Conservation (phyloP, 179 eudicot genomes). For the Silene noctiflora region DNA sequence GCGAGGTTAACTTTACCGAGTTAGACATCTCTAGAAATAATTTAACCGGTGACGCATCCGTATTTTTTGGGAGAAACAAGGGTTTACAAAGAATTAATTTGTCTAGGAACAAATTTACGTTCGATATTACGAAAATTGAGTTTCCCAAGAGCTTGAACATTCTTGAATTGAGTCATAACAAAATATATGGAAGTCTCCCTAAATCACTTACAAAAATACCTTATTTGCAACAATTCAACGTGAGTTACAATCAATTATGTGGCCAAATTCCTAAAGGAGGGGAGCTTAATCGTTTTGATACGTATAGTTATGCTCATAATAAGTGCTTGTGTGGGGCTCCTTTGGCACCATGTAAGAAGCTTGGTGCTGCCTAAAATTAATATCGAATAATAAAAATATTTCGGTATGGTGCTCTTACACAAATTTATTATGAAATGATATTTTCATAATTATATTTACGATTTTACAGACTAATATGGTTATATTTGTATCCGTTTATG, state of each 20-base stretch:
- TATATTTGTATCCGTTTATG: no score
- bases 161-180: conserved; percentile 32
- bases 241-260: conserved; percentile 52
- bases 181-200: conserved; percentile 32
- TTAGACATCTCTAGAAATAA: conserved; percentile 42
- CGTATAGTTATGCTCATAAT: neutral
- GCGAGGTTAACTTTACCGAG: conserved; percentile 25
- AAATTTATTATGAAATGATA: no score
- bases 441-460: no score
- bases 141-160: neutral
- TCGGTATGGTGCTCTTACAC: no score
- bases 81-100: conserved; percentile 15
- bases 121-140: conserved; percentile 20
- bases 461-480: no score
- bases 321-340: conserved; percentile 2
- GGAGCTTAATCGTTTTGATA: conserved; percentile 9
- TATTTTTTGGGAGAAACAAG: conserved; percentile 28
- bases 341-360: neutral
- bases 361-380: no score
- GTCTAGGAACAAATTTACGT: conserved; percentile 27
- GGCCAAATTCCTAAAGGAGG: conserved; percentile 52
- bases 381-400: no score
- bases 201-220: conserved; percentile 16
- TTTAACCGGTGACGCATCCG: conserved; percentile 32
- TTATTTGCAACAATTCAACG: conserved; percentile 28